Evolutionary conservation across 2,329 filamentous ascomycete genomes (phyloP).

Genomic region (Neonectria magnoliae): DNA sequence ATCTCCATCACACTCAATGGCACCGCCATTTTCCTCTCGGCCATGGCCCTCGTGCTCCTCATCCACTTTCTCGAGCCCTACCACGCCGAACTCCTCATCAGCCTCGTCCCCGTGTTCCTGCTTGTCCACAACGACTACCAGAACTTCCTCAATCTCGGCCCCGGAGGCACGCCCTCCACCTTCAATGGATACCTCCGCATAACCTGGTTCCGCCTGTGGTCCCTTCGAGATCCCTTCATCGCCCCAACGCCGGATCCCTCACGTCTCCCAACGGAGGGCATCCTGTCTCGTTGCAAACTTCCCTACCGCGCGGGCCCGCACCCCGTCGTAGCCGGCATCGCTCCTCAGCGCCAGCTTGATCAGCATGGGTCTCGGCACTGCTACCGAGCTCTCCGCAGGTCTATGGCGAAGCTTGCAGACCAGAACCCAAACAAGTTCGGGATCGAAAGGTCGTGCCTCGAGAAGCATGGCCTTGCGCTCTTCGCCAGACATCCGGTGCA

Average conservation of each 20-base stretch:
- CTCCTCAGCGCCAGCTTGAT: constrained; percentile 81
- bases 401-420: constrained; percentile 62
- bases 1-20: constrained; percentile 65
- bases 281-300: constrained; percentile 63
- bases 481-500: constrained; percentile 75
- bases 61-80: constrained; percentile 62
- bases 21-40: constrained; percentile 56
- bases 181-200: constrained; percentile 78
- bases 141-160: constrained; percentile 80
- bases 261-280: constrained; percentile 65
- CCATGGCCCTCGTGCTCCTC: constrained; percentile 58
- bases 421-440: constrained; percentile 60
- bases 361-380: constrained; percentile 67
- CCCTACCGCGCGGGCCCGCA: constrained; percentile 71
- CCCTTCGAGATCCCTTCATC: constrained; percentile 74
- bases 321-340: constrained; percentile 78
- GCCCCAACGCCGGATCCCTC: constrained; percentile 63
- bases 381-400: constrained; percentile 64
- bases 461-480: constrained; percentile 82
- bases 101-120: constrained; percentile 58
- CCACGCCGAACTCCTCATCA: constrained; percentile 61
- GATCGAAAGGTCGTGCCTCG: constrained; percentile 78
- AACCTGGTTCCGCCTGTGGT: constrained; percentile 76
- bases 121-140: constrained; percentile 76
- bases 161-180: constrained; percentile 82